Conservation (phyloP, 2,329 filamentous ascomycete species). For the Pseudogymnoascus sp. region DNA sequence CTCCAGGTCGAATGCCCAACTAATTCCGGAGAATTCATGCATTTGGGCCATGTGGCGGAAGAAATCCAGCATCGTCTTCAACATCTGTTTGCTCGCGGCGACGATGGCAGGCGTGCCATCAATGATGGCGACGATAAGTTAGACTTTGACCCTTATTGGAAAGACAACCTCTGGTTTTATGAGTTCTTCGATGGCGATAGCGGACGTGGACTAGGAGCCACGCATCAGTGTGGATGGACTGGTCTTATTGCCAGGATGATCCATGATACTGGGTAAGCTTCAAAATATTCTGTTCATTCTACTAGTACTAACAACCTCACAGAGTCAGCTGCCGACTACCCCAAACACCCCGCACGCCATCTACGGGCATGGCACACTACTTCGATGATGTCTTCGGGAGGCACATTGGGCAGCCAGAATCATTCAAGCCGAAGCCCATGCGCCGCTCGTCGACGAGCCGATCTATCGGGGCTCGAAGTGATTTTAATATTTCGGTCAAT, state of each 20-base stretch:
- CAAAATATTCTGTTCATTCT: background rate
- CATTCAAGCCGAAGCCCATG: constrained; percentile 38
- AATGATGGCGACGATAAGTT: constrained; percentile 78
- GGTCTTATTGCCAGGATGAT: constrained; percentile 94
- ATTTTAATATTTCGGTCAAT: constrained; percentile 53
- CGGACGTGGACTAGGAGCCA: constrained; percentile 81
- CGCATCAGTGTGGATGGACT: constrained; percentile 95
- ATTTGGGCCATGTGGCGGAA: constrained; percentile 87
- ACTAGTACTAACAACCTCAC: constrained; percentile 33
- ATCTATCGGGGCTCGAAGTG: constrained; percentile 76
- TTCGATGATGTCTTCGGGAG: constrained; percentile 83
- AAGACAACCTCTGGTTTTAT: constrained; percentile 89
- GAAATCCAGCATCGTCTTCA: constrained; percentile 92
- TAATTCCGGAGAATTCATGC: constrained; percentile 89
- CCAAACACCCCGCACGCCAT: constrained; percentile 84
- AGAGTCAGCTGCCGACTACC: constrained; percentile 84
- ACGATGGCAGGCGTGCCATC: constrained; percentile 81
- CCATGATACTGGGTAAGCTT: constrained; percentile 82
- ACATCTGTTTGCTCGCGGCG: constrained; percentile 77
- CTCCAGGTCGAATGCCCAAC: constrained; percentile 91
- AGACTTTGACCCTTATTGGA: constrained; percentile 90
- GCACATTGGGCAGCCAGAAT: constrained; percentile 33
- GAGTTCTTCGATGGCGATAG: constrained; percentile 95
- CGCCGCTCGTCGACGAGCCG: constrained; percentile 74
- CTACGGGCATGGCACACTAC: constrained; percentile 79